Evolutionary conservation across 169 alveolate species (phyloP), one percentile per base, ranked within the genome.

Genomic region (Cytauxzoon felis): DNA sequence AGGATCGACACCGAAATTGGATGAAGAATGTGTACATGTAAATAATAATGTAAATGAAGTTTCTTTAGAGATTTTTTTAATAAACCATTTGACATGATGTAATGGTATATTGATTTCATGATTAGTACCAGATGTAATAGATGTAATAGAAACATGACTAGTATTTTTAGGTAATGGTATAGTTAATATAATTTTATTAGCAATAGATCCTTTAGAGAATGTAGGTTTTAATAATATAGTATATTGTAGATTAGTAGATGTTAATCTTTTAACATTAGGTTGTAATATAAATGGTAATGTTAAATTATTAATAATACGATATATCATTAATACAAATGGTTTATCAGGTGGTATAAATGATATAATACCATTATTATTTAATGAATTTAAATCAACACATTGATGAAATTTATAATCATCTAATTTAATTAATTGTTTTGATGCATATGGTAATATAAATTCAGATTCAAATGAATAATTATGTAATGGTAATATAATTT

Each of bases 361-460:
- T 1, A 75, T 52, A 6, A 18, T 18, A 11, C 34, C 48, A 11
- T 23, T 52, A 6, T 24, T 21, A 45, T 36, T 5, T 21, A 72
- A 26, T 7, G 60, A 9, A 16, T n/a, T 13, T 8, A 65, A 30
- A 23, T 75, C 33, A 13, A 75, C 80, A 9, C 65, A 48, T 48
- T 54, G 59, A 49, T 75, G 65, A 26, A 75, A 62, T 66, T 75
- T 75, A 62, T 47, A 72, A 43, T 72, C 82, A 11, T 23, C 58
- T 43, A 72, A 16, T 23, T 52, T 16, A 29, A 59, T 57, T 1
- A 61, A 43, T 30, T 30, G 30, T 38, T n/a, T 61, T 26, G 82
- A 75, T 5, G 73, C 82, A 5, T 23, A 34, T 1, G 82, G 82
- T 36, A 56, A 52, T 5, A n/a, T 49, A 36, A 64, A 64, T 9